These are phyloP conservation scores for Trichocladium uniseriatum DNA, from an alignment of 495 filamentous ascomycete species.

Conservation along the genomic window DNA sequence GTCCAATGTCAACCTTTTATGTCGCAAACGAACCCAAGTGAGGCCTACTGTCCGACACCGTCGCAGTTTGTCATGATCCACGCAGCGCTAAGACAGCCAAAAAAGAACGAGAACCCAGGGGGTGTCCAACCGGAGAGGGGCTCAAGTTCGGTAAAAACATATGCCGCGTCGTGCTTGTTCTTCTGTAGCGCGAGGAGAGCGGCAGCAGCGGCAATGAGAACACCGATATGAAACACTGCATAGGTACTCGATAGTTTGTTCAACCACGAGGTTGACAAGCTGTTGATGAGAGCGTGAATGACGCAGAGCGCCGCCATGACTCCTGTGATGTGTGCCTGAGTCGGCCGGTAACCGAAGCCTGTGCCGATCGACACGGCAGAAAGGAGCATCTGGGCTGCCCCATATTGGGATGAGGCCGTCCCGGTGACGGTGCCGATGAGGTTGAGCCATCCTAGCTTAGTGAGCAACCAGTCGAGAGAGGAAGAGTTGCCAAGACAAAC, in stretches of 20 bases:
- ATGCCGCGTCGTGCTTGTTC: constrained; percentile 47
- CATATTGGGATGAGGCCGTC: constrained; percentile 53
- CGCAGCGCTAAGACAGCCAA: constrained; percentile 54
- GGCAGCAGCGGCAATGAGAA: constrained; percentile 45
- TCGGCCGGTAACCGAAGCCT: constrained; percentile 42
- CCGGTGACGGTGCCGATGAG: constrained; percentile 53
- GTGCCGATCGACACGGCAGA: constrained; percentile 51
- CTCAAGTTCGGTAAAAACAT: constrained; percentile 51
- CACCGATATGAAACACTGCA: constrained; percentile 49
- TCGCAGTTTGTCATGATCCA: constrained; percentile 46
- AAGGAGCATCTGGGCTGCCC: constrained; percentile 53
- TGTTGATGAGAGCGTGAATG: constrained; percentile 43
- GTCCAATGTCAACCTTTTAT: constrained; percentile 15
- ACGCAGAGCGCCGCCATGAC: constrained; percentile 50
- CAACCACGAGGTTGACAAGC: constrained; percentile 47
- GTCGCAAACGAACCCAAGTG: too few relatives aligned
- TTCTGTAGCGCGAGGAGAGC: constrained; percentile 48
- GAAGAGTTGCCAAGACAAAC: too few relatives aligned
- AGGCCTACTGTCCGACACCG: constrained; percentile 20
- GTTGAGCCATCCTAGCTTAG: constrained; percentile 47
- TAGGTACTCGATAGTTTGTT: constrained; percentile 52
- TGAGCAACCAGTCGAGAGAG: too few relatives aligned
- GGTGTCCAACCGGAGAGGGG: constrained; percentile 49
- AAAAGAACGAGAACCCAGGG: constrained; percentile 52
- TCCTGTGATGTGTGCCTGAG: constrained; percentile 40